Evolutionary conservation across 2,329 filamentous ascomycete species (phyloP).

Genomic region (Whalleya microplaca): DNA sequence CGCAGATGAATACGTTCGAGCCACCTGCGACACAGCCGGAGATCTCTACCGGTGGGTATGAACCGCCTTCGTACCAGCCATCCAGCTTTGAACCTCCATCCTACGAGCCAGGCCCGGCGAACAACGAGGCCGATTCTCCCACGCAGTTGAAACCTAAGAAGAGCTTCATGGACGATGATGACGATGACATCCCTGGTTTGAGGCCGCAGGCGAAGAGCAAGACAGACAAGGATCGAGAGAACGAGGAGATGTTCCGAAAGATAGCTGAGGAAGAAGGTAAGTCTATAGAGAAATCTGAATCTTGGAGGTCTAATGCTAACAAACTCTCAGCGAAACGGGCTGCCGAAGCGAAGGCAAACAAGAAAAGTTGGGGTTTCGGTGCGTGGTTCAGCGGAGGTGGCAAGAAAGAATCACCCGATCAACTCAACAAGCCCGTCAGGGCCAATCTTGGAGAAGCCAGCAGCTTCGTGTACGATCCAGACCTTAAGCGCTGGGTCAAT

Average conservation of each 20-base stretch:
- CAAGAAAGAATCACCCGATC: slow-evolving; percentile 59
- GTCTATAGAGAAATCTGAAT: slow-evolving; percentile 33
- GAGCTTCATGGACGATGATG: slow-evolving; percentile 81
- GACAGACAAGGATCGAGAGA: slow-evolving; percentile 73
- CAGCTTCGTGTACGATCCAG: slow-evolving; percentile 90
- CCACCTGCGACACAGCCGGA: slow-evolving; percentile 32
- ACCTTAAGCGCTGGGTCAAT: slow-evolving; percentile 98
- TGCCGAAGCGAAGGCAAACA: slow-evolving; percentile 54
- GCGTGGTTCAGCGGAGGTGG: slow-evolving; percentile 82
- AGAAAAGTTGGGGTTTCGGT: slow-evolving; percentile 78
- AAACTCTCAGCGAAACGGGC: slow-evolving; percentile 60
- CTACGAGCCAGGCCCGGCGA: slow-evolving; percentile 55
- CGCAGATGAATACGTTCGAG: slow-evolving; percentile 42
- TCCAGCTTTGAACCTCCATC: slow-evolving; percentile 62
- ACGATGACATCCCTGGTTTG: slow-evolving; percentile 64
- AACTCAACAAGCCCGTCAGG: slow-evolving; percentile 71
- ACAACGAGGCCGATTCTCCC: slow-evolving; percentile 51
- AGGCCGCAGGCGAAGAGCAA: slow-evolving; percentile 62
- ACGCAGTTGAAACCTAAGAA: slow-evolving; percentile 66
- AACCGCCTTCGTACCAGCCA: slow-evolving; percentile 65
- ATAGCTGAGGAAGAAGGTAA: slow-evolving; percentile 77
- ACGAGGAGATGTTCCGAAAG: slow-evolving; percentile 82
- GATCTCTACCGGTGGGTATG: slow-evolving; percentile 51
- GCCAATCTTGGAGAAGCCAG: slow-evolving; percentile 95
- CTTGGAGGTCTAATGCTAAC: slow-evolving; percentile 26